Evolutionary conservation across 2,329 filamentous ascomycete species (phyloP), one percentile per base, ranked within the genome.

Genomic region (Aureobasidium sp.): DNA sequence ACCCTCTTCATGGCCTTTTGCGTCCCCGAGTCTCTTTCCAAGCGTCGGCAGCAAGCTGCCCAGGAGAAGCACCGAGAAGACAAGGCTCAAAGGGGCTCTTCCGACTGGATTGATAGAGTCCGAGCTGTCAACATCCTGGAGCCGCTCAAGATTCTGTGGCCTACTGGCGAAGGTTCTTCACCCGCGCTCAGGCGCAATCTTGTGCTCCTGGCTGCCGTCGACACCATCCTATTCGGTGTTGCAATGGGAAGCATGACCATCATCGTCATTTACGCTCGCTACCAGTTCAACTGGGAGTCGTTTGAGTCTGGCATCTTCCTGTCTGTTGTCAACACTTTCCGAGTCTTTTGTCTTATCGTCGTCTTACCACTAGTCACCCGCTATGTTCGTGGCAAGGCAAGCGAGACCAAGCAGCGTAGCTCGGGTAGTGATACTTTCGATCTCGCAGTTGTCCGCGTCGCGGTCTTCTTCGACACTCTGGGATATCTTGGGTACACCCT

Each of bases 11-110:
- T 95, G 29, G 70, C 81, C 5, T 78, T 94, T 47, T 67, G 89
- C 31, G 80, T 95, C 1, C 94, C 94, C 0, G 94, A 99, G 69
- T 96, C 92, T 0, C 74, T 97, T 0, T 89, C 88, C 8, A 82
- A 84, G 69, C 83, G 84, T 61, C 84, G 88, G 5, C 90, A 93
- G 71, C 70, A 81, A 29, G 73, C 80, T 3, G 91, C 91, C 0
- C 83, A 84, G 13, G 85, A 90, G 61, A 90, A 87, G 68, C 80
- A 89, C 67, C 74, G 76, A 40, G 69, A 70, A 31, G 70, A 75
- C 45, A 65, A 72, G 4, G 69, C 70, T 7, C 67, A 69, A 21
- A 63, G 65, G 38, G 71, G 71, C 35, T 71, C 69, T 6, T 71
- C 74, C 1, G 70, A 77, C 58, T 78, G 73, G 74, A 74, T 79